phyloP scores from a whole-genome alignment of 2,329 filamentous ascomycete species.

The Aspergillus sp. region DNA sequence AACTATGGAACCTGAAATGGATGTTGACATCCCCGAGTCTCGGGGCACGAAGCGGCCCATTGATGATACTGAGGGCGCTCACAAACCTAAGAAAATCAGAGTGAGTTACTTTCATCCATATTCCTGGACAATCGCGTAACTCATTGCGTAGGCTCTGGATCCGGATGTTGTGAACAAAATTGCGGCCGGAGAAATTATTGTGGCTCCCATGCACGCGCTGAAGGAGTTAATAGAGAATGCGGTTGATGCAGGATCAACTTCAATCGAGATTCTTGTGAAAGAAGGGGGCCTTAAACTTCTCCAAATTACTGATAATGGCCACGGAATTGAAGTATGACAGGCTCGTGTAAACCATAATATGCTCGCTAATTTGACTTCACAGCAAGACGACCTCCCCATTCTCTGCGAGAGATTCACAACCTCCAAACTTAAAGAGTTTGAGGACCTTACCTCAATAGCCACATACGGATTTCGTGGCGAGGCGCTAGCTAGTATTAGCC shows the following conservation, averaged over 20 bases:
- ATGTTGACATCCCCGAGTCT: slow-evolving; percentile 38
- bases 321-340: slow-evolving; percentile 78
- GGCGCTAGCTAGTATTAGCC: slow-evolving; percentile 94
- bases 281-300: slow-evolving; percentile 92
- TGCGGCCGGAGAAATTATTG: slow-evolving; percentile 95
- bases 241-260: slow-evolving; percentile 93
- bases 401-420: slow-evolving; percentile 96
- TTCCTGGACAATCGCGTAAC: not conserved
- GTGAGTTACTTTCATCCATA: slow-evolving; percentile 16
- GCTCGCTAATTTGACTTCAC: slow-evolving; percentile 16
- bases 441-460: slow-evolving; percentile 83
- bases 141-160: slow-evolving; percentile 69
- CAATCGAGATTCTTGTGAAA: slow-evolving; percentile 86
- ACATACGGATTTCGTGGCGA: slow-evolving; percentile 99
- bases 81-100: slow-evolving; percentile 51
- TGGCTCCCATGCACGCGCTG: slow-evolving; percentile 90
- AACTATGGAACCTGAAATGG: slow-evolving; percentile 35
- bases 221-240: slow-evolving; percentile 98
- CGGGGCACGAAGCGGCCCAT: slow-evolving; percentile 53
- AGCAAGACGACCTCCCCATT: slow-evolving; percentile 90
- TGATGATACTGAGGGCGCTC: slow-evolving; percentile 40
- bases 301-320: slow-evolving; percentile 96
- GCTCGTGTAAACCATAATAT: not conserved
- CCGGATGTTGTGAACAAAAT: slow-evolving; percentile 98
- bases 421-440: slow-evolving; percentile 90